Evolutionary conservation across 306 rosid species (phyloP), one percentile per base, ranked within the genome.

Genomic region (Rosa rugosa): DNA sequence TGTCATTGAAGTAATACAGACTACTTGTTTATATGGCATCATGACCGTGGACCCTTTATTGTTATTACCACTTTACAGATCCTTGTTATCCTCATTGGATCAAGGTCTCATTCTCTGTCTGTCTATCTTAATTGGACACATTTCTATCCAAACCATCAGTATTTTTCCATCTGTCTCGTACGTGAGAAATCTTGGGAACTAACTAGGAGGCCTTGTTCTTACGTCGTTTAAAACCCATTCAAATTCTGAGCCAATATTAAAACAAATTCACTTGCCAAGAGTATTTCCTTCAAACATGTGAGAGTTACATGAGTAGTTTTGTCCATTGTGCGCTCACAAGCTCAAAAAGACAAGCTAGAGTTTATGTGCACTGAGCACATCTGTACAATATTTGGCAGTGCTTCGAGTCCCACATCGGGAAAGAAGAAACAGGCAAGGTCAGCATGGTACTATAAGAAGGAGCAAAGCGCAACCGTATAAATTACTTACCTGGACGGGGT

Each of bases 401-500:
- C 36, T 31, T 31, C 3, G 36, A 1, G 62, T 54, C 41, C 68
- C 68, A 62, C 68, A 62, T 62, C 20, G n/a, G 12, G 0, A 5
- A 44, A 27, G 4, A 14, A 12, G 3, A 62, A 6, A 13, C 41
- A 0, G 4, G 7, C 18, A 4, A 62, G 41, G 6, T 14, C 10
- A 27, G 0, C 40, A 2, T 5, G 20, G 0, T 4, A 27, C 0
- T 11, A 77, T 50, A 77, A 65, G 34, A n/a, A 3, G 0, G 12
- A 25, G 23, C 44, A 20, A 9, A 51, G 41, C 8, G 0, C 0
- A 0, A 7, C 0, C 0, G 0, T 0, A 0, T 0, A 79, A 79
- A 64, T 69, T 83, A 85, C 89, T 71, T 80, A 83, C 90, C 86
- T 81, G 81, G 90, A 83, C 64, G 82, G 84, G 89, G 82, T 81